A percentile compares a stretch with the other conserved stretches of the same genome.
Evolutionary conservation across 164 flowering plant genomes (phyloP).

Genomic region (Macadamia tetraphylla): DNA sequence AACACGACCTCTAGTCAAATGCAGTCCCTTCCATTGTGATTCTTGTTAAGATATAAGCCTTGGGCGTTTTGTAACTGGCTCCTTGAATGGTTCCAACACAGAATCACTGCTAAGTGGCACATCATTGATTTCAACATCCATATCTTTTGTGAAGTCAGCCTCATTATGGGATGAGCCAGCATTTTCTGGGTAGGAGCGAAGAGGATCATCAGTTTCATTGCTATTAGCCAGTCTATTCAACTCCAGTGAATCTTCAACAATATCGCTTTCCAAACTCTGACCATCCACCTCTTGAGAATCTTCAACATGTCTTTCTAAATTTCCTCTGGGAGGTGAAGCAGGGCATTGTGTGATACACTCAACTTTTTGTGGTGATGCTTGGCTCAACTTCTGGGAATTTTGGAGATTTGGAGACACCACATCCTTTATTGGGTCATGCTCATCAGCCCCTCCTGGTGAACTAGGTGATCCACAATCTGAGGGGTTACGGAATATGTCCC

Average conservation of each 20-base stretch:
- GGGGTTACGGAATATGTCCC: slow-evolving; percentile 20
- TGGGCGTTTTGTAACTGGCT: slow-evolving; percentile 32
- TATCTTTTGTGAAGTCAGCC: slow-evolving; percentile 2
- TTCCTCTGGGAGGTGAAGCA: slow-evolving; percentile 20
- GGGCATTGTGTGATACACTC: slow-evolving; percentile 12
- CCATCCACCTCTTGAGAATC: slow-evolving; percentile 18
- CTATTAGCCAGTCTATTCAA: slow-evolving; percentile 9
- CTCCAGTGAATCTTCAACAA: slow-evolving; percentile 22
- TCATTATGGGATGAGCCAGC: slow-evolving; percentile 6
- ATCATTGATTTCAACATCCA: slow-evolving; percentile 8
- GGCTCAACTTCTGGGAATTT: slow-evolving; percentile 8
- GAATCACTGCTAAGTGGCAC: slow-evolving; percentile 10
- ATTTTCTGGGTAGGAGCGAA: slow-evolving; percentile 19
- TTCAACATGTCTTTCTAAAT: slow-evolving; percentile 18
- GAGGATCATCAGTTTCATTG: slow-evolving; percentile 20
- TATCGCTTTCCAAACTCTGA: slow-evolving; percentile 16
- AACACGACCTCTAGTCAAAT: neutral
- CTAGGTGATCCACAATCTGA: slow-evolving; percentile 25
- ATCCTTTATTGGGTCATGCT: slow-evolving; percentile 11
- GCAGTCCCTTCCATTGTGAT: slow-evolving; percentile 3
- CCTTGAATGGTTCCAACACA: slow-evolving; percentile 13
- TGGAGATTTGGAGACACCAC: slow-evolving; percentile 1
- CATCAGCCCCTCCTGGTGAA: slow-evolving; percentile 29
- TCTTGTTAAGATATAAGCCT: slow-evolving; percentile 20
- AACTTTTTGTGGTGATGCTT: slow-evolving; percentile 18